Evolutionary conservation across 192 early-diverging fungal genomes (phyloP), one percentile per base, ranked within the genome.

Genomic region (Helicostylum pulchrum): DNA sequence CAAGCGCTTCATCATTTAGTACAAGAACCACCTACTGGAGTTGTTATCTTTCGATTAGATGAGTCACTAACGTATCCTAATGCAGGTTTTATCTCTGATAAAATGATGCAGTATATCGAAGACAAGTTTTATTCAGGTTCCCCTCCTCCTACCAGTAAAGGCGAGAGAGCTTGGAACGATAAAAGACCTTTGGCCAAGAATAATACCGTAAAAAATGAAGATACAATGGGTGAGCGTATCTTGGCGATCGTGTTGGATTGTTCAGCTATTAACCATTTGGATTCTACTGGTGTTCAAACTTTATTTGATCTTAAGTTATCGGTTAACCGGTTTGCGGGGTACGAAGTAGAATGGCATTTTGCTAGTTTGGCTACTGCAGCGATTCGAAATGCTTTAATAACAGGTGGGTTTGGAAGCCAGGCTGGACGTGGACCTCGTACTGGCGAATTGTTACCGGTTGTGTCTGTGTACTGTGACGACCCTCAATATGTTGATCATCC

Each of bases 41-140:
- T 70, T n/a, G 56, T 70, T 34, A 64, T 62, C 14, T 70, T 64
- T 53, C 68, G 68, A 3, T 62, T 70, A 11, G 68, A 70, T 31
- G 68, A 70, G 19, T 62, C 68, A 15, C 34, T 70, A 11, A 70
- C 68, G 7, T 70, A 70, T 50, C 68, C 68, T 26, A 70, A 70
- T 39, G 53, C 68, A 15, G 46, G 63, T 15, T 71, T 58, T 47
- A 64, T 71, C 42, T 59, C 62, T 9, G 69, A 71, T 20, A 71
- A 65, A 36, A 65, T 71, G 12, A 54, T 71, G 50, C 17, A 71
- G 3, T 71, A 71, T 23, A 53, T 65, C 14, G 53, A 58, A 53
- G 55, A 57, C 3, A 50, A 53, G 43, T 64, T 43, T 48, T 21
- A 31, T 17, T 47, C 54, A 42, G 69, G 69, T 12, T 51, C 46